Conservation (phyloP, 495 filamentous ascomycete species). For the Articulospora tetracladia region DNA sequence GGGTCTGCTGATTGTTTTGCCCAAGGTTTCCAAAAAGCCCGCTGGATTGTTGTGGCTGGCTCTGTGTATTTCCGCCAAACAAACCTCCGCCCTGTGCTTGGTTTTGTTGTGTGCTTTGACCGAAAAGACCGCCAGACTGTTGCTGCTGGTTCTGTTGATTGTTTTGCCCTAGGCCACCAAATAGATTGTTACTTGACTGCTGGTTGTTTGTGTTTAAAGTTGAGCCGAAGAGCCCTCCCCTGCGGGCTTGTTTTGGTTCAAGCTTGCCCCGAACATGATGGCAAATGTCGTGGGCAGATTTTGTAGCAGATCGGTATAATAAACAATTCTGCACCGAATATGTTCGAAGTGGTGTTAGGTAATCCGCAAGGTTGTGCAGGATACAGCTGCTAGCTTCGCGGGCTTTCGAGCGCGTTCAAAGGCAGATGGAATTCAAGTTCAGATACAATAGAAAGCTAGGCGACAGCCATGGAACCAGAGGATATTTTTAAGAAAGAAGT, state of each 20-base stretch:
- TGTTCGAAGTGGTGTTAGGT: not conserved
- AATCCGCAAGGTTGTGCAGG: not conserved
- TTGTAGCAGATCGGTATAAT: not conserved
- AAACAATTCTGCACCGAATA: not conserved
- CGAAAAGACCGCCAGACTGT: constrained; percentile 28
- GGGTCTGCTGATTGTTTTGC: constrained; percentile 17
- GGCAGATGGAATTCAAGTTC: not conserved
- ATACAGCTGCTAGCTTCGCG: not conserved
- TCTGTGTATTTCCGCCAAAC: constrained; percentile 31
- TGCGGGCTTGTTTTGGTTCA: constrained; percentile 14
- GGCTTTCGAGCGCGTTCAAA: not conserved
- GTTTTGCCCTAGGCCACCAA: constrained; percentile 13
- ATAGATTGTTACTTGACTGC: constrained; percentile 15
- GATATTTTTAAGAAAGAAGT: no score
- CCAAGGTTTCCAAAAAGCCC: constrained; percentile 34
- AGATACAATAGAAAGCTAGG: not conserved
- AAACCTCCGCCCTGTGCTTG: constrained; percentile 31
- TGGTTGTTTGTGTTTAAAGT: constrained; percentile 23
- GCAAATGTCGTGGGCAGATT: not conserved
- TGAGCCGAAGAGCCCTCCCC: constrained; percentile 15
- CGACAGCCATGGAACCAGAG: not conserved
- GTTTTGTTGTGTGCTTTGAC: constrained; percentile 24
- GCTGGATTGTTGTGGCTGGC: constrained; percentile 22
- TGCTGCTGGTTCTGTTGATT: constrained; percentile 29
- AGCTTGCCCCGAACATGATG: constrained; percentile 13